Conservation (phyloP, 495 filamentous ascomycete genomes). For the Thermochaetoides thermophila region DNA sequence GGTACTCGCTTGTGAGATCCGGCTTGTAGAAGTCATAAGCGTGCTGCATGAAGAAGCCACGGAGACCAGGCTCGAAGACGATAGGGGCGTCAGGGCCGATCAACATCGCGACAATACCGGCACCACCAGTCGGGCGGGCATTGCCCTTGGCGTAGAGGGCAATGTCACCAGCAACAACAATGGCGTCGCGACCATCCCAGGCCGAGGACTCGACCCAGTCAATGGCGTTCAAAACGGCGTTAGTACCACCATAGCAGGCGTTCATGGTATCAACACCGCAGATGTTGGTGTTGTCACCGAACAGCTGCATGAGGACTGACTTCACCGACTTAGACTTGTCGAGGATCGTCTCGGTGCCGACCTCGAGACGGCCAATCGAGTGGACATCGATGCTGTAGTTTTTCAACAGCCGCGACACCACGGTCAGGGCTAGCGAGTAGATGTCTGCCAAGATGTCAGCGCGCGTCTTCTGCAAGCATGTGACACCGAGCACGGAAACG, state of each 20-base stretch:
- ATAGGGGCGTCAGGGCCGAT: conserved; percentile 87
- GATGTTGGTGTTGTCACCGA: conserved; percentile 74
- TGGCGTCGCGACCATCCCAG: conserved; percentile 90
- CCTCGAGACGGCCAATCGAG: conserved; percentile 85
- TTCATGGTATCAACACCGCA: conserved; percentile 96
- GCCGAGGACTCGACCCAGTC: conserved; percentile 98
- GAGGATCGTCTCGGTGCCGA: conserved; percentile 93
- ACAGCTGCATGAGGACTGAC: conserved; percentile 97
- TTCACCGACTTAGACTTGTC: conserved; percentile 99
- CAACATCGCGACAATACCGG: conserved; percentile 86
- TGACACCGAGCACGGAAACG: too few relatives aligned
- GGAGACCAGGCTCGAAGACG: conserved; percentile 79
- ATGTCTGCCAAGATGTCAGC: conserved; percentile 49
- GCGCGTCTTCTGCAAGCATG: too few relatives aligned
- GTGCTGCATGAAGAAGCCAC: conserved; percentile 85
- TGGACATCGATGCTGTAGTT: conserved; percentile 90
- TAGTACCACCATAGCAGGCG: conserved; percentile 97
- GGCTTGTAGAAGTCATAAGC: conserved; percentile 99
- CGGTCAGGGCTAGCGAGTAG: conserved; percentile 91
- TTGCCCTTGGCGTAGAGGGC: conserved; percentile 94
- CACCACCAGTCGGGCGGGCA: conserved; percentile 90
- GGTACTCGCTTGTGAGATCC: conserved; percentile 95
- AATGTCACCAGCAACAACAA: conserved; percentile 94
- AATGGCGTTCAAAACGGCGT: conserved; percentile 89
- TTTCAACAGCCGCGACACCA: conserved; percentile 69